These are phyloP conservation scores for Zoysia matrella DNA, from an alignment of 202 grass and related monocot genomes.

Conservation along the genomic window DNA sequence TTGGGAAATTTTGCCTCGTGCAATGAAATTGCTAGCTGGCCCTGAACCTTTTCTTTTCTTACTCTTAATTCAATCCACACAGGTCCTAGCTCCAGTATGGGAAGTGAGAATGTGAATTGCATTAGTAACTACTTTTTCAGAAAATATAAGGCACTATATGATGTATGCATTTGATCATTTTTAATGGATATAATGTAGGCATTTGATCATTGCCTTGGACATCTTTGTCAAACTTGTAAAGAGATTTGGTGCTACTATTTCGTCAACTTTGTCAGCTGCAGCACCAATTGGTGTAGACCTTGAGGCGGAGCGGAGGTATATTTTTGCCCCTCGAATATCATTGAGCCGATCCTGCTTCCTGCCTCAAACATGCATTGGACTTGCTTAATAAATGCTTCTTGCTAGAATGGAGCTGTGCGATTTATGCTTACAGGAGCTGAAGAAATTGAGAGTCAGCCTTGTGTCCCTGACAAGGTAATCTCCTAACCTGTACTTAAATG, in stretches of 20 bases:
- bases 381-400: conserved; percentile 37
- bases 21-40: neutral
- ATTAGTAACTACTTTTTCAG: neutral
- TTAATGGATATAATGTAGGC: conserved; percentile 37
- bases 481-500: conserved; percentile 7
- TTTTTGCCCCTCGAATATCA: conserved; percentile 5
- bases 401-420: conserved; percentile 62
- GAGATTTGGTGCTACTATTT: conserved; percentile 64
- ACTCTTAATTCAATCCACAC: neutral
- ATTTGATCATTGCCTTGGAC: conserved; percentile 65
- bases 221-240: conserved; percentile 61
- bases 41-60: neutral
- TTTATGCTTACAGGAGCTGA: conserved; percentile 65
- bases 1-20: conserved; percentile 3
- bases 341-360: conserved; percentile 25
- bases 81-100: neutral
- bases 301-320: conserved; percentile 65
- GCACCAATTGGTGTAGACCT: conserved; percentile 63
- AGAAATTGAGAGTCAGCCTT: conserved; percentile 51
- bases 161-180: neutral
- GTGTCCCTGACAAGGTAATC: conserved; percentile 56
- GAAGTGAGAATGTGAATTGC: conserved; percentile 19
- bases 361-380: neutral
- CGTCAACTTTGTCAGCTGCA: conserved; percentile 53
- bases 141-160: neutral